Percentiles rank a stretch among this genome's conserved stretches.
phyloP scores from a whole-genome alignment of 768 basidiomycete species.

The Mycena vulgaris region DNA sequence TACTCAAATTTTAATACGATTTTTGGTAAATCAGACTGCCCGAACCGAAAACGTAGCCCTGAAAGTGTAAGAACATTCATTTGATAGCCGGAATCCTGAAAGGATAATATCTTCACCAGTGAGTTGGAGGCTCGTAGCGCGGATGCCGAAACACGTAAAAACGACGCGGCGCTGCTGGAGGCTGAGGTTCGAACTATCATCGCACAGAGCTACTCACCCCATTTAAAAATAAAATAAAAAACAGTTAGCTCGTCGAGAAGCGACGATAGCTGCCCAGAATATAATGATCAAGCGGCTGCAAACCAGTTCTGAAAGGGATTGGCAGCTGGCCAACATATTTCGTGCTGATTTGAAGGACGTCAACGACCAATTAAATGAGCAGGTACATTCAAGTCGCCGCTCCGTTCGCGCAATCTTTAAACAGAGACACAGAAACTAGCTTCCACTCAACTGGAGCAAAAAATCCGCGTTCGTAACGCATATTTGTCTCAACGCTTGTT shows the following conservation, averaged over 20 bases:
- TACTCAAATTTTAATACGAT: neutral
- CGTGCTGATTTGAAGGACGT: too few species aligned
- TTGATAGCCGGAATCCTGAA: neutral
- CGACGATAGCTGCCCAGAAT: neutral
- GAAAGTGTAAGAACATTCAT: neutral
- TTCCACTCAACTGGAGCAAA: slow-evolving; percentile 9
- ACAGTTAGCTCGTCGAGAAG: neutral
- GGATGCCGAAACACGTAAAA: slow-evolving; percentile 6
- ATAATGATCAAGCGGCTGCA: neutral
- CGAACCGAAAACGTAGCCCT: neutral
- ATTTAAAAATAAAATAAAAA: too few species aligned
- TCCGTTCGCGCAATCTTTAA: neutral
- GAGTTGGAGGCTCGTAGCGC: neutral
- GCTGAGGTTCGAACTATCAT: neutral
- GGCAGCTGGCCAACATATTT: too few species aligned
- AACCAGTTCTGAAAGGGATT: too few species aligned
- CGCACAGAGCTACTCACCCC: too few species aligned
- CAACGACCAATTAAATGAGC: neutral
- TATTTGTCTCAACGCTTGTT: neutral
- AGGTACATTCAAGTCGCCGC: neutral
- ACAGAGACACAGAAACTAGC: neutral
- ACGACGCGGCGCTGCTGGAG: neutral
- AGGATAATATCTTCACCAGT: neutral
- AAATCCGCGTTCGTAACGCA: neutral
- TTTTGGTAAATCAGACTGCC: neutral